phyloP scores from a whole-genome alignment of 306 rosid genomes.

The Sphenostylis stenocarpa region DNA sequence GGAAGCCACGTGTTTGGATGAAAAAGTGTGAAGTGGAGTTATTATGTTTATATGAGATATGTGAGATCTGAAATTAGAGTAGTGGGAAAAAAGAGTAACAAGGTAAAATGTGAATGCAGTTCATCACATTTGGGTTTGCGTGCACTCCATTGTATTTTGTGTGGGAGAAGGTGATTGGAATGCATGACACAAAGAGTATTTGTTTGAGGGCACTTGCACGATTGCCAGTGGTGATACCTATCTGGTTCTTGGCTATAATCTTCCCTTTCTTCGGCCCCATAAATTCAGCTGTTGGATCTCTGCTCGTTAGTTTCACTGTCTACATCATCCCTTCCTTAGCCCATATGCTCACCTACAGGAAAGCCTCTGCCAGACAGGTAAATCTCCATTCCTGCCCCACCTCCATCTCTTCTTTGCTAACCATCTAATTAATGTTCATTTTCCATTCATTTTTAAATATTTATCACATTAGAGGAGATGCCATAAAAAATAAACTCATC shows the following conservation, averaged over 20 bases:
- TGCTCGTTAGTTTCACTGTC: slow-evolving; percentile 92
- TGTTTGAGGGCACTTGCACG: slow-evolving; percentile 3
- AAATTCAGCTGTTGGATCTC: slow-evolving; percentile 91
- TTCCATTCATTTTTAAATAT: no score
- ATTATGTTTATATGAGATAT: no score
- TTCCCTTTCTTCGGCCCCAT: slow-evolving; percentile 97
- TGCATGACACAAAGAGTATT: slow-evolving; percentile 3
- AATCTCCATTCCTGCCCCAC: background rate
- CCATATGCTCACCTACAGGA: slow-evolving; percentile 89
- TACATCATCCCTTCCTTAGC: slow-evolving; percentile 88
- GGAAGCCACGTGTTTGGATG: background rate
- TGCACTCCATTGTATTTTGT: slow-evolving; percentile 73
- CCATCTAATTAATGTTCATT: background rate
- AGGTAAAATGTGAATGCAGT: no score
- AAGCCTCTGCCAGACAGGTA: slow-evolving; percentile 86
- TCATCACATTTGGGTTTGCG: slow-evolving; percentile 94
- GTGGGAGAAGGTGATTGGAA: slow-evolving; percentile 10
- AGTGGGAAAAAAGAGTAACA: no score
- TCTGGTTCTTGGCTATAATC: slow-evolving; percentile 62
- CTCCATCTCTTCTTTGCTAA: background rate
- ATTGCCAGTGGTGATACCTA: background rate
- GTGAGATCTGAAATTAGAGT: no score
- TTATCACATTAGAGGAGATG: no score
- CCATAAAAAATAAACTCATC: no score
- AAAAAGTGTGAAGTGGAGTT: no score